Evolutionary conservation across 2,329 filamentous ascomycete genomes (phyloP).

Genomic region (Phialemonium atrogriseum): DNA sequence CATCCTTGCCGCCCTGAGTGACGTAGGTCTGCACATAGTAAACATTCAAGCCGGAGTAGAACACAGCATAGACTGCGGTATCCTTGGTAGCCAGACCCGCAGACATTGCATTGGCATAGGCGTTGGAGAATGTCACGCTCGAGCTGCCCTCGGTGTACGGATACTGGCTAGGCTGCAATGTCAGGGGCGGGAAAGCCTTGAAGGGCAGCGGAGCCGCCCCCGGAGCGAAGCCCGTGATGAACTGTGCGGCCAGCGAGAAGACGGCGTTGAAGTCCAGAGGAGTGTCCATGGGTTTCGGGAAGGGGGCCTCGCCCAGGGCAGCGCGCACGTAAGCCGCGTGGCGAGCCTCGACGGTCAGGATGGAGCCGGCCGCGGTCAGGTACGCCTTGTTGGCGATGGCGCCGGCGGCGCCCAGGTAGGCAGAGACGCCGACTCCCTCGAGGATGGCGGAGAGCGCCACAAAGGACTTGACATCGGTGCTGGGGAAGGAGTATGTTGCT

Average conservation of each 20-base stretch:
- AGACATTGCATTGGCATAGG: conserved; percentile 12
- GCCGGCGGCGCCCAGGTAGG: conserved; percentile 55
- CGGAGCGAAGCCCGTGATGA: conserved; percentile 51
- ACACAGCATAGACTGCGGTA: conserved; percentile 14
- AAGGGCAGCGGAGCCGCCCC: conserved; percentile 38
- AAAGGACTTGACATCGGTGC: conserved; percentile 38
- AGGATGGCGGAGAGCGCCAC: conserved; percentile 43
- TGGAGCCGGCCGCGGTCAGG: conserved; percentile 51
- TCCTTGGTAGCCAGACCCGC: conserved; percentile 6
- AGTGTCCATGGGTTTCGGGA: conserved; percentile 51
- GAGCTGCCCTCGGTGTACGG: conserved; percentile 10
- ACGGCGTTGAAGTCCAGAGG: conserved; percentile 51
- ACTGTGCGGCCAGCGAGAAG: conserved; percentile 55
- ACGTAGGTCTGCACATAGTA: conserved; percentile 13
- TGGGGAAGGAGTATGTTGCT: conserved; percentile 49
- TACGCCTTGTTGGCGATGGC: conserved; percentile 48
- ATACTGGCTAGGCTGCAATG: neutral
- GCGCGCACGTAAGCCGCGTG: conserved; percentile 55
- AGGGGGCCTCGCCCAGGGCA: conserved; percentile 38
- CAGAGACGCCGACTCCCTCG: conserved; percentile 49
- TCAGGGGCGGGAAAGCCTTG: conserved; percentile 48
- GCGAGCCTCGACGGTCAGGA: conserved; percentile 57
- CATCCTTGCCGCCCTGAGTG: conserved; percentile 8
- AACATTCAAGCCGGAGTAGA: conserved; percentile 17
- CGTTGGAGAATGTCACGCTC: conserved; percentile 13